A percentile compares a stretch with the other conserved stretches of the same genome.
Evolutionary conservation across 2,329 filamentous ascomycete genomes (phyloP).

Genomic region (Aspergillus caelatus): DNA sequence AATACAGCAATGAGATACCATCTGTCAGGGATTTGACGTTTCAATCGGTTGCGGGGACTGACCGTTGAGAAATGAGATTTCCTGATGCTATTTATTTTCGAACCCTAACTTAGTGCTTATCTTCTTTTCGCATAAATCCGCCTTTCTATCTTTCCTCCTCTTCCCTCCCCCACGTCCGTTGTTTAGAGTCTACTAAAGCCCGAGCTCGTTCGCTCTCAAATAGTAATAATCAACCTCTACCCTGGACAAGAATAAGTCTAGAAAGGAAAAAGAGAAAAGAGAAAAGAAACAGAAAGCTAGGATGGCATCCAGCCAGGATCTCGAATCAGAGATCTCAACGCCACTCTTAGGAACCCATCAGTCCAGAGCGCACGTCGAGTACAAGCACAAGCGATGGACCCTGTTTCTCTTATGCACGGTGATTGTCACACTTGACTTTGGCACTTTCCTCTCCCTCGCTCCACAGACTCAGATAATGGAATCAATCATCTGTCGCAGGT

Average conservation of each 20-base stretch:
- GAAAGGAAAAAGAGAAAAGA: background rate
- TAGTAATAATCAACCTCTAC: background rate
- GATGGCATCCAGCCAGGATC: background rate
- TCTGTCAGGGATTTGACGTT: background rate
- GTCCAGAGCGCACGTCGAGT: background rate
- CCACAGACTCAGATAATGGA: slow-evolving; percentile 18
- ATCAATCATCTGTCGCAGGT: slow-evolving; percentile 16
- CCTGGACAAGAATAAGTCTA: background rate
- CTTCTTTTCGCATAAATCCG: background rate
- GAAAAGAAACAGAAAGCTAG: background rate
- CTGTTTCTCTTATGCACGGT: slow-evolving; percentile 10
- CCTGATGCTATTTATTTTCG: background rate
- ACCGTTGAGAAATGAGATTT: background rate
- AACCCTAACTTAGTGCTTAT: background rate
- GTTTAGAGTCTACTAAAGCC: background rate
- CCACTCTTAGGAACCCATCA: background rate
- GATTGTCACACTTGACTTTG: slow-evolving; percentile 16
- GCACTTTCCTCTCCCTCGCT: slow-evolving; percentile 13
- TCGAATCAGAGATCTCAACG: background rate
- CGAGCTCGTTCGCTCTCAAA: background rate
- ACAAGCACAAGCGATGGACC: slow-evolving; percentile 1
- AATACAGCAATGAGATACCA: background rate
- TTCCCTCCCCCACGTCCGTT: background rate
- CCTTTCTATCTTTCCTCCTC: background rate
- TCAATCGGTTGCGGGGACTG: background rate